phyloP scores from a whole-genome alignment of 164 flowering plant species.

The Echeveria elegans region DNA sequence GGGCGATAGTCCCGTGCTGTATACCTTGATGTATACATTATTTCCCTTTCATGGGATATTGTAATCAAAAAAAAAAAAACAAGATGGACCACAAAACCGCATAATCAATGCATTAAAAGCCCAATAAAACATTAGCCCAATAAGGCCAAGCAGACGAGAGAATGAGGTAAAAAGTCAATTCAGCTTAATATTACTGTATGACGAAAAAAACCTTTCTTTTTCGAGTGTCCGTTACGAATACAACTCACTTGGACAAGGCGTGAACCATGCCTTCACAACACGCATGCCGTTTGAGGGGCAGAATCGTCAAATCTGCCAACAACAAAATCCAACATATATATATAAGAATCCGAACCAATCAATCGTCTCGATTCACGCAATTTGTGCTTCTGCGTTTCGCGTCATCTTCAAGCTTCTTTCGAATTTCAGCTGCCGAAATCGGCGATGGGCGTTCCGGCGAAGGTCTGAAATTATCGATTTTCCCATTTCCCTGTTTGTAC shows the following conservation, averaged over 20 bases:
- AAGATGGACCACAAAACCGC: too few species aligned
- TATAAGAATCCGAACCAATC: too few species aligned
- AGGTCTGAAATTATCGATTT: neutral
- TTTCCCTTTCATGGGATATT: too few species aligned
- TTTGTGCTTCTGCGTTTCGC: neutral
- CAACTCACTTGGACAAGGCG: neutral
- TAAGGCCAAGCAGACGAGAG: too few species aligned
- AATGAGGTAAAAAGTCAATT: too few species aligned
- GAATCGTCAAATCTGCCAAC: neutral
- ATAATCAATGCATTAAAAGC: too few species aligned
- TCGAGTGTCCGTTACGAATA: neutral
- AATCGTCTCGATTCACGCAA: too few species aligned
- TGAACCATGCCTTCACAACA: neutral
- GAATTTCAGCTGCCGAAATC: neutral
- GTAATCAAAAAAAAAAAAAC: too few species aligned
- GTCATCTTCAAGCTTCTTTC: neutral
- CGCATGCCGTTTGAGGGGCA: conserved; percentile 1
- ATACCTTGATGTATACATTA: too few species aligned
- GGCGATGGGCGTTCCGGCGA: neutral
- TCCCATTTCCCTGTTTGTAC: too few species aligned
- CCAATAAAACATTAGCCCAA: too few species aligned
- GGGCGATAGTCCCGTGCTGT: too few species aligned
- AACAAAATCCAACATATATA: neutral
- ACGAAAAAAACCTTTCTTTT: neutral
- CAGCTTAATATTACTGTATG: neutral